Evolutionary conservation across 768 basidiomycete species (phyloP), one percentile per base, ranked within the genome.

Genomic region (Agrocybe pediades): DNA sequence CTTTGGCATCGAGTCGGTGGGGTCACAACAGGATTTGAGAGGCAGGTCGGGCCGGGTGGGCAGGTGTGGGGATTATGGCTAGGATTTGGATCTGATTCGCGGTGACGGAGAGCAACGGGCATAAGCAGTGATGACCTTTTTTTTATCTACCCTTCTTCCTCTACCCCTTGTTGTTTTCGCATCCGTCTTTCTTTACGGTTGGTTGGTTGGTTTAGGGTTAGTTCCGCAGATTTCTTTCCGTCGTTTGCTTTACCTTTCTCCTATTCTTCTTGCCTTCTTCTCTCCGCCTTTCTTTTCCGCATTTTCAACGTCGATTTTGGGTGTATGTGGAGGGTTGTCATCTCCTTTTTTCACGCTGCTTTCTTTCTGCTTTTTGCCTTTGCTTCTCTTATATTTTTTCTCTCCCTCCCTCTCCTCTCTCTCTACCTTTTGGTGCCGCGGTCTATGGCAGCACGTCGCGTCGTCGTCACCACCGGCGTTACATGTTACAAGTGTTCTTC

Each of bases 381-480:
- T 27, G 42, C 17, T 39, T 49, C 42, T 13, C 27, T 43, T 51
- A 29, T 29, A 24, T 11, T 42, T 30, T 23, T 21, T 42, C 29
- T 51, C 21, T 41, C 26, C 43, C 21, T n/a, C 19, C 15, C 42
- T 44, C 15, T 42, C 20, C n/a, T n/a, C n/a, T n/a, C n/a, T n/a
- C n/a, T n/a, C n/a, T n/a, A n/a, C n/a, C n/a, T n/a, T 19, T 40
- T 19, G 19, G 19, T 40, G 16, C 36, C 39, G 16, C 39, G 29
- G 26, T 41, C 48, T 40, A 39, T 26, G 20, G 40, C 48, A 39
- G 41, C 42, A 33, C 24, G 25, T 40, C 24, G 44, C 21, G 47
- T 45, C 36, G 27, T 48, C 51, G 44, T 45, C 41, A 17, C 49
- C 39, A 33, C 44, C 21, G 33, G 24, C 27, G 36, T 40, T 19